Conservation (phyloP, 2,329 filamentous ascomycete species). For the Annulohypoxylon truncatum region DNA sequence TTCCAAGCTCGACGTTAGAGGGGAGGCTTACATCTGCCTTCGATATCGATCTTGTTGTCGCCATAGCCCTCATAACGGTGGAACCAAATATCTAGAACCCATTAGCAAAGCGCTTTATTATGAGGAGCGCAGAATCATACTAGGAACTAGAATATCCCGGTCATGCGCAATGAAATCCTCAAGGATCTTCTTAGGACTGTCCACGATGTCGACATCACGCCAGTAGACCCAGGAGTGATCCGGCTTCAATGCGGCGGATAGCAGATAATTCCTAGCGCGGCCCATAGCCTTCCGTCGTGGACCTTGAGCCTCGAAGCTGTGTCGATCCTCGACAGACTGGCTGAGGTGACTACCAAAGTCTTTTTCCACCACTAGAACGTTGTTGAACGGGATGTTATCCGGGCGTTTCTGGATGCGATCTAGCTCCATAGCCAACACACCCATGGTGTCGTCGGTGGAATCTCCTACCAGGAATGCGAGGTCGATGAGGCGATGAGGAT, state of each 20-base stretch:
- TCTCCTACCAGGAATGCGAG: slow-evolving; percentile 95
- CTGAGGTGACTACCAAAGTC: slow-evolving; percentile 83
- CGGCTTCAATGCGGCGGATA: slow-evolving; percentile 84
- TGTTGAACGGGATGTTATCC: slow-evolving; percentile 86
- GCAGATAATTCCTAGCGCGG: slow-evolving; percentile 89
- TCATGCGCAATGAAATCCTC: slow-evolving; percentile 97
- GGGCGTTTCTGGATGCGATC: slow-evolving; percentile 86
- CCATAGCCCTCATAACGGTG: slow-evolving; percentile 83
- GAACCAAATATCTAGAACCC: slow-evolving; percentile 87
- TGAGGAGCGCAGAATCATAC: slow-evolving; percentile 64
- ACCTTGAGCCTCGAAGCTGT: slow-evolving; percentile 87
- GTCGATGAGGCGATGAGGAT: slow-evolving; percentile 95
- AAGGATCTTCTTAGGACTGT: slow-evolving; percentile 86
- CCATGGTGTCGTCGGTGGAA: slow-evolving; percentile 89
- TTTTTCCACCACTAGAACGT: slow-evolving; percentile 87
- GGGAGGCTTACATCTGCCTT: slow-evolving; percentile 83
- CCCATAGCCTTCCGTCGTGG: slow-evolving; percentile 92
- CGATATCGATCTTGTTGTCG: slow-evolving; percentile 86
- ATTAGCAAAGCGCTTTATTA: slow-evolving; percentile 20
- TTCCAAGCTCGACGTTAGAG: background rate
- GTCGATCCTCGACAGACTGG: slow-evolving; percentile 84
- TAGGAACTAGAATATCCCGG: slow-evolving; percentile 91
- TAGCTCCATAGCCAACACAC: slow-evolving; percentile 85
- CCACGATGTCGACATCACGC: slow-evolving; percentile 96
- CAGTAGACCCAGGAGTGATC: slow-evolving; percentile 99